Base-by-base conservation (phyloP, 208 protist species). In the Acanthamoeba healyi region DNA sequence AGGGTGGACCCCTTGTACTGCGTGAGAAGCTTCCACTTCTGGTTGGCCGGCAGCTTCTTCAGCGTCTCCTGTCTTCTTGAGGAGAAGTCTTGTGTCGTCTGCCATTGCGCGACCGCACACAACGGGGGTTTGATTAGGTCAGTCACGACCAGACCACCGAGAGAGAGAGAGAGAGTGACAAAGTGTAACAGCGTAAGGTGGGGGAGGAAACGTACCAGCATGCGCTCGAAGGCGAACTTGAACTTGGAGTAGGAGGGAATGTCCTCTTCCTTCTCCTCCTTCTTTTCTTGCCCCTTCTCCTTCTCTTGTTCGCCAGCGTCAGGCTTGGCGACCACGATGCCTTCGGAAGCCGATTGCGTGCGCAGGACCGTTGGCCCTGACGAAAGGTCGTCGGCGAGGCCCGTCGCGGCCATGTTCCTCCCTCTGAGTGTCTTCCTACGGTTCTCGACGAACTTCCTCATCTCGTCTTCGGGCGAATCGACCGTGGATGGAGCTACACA, bases 241-340 rank as follows among this genome's bases (percentile, higher is more conserved):
- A 90, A 90, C 84, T 90, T 90, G 84, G 84, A 90, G 58, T 90
- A 90, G 58, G 84, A 90, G 36, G 84, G 84, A 32, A 90, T 90
- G 58, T 90, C 84, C 84, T 90, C 84, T n/a, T 61, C 36, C 38
- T 61, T 49, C 56, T 89, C 40, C 12, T 89, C 81, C 22, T 89
- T 51, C 36, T 82, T 82, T 44, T 82, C 72, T 19, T 82, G 72
- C 32, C 36, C 44, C 44, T 51, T 46, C 40, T 34, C 34, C 72
- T 82, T 82, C 44, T 86, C 77, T 32, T 44, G 77, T n/a, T 81
- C 77, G 77, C 22, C 77, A 51, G 67, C 24, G 67, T 29, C 44
- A 40, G 32, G 77, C 29, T 67, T 67, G 58, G 24, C n/a, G n/a
- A 6, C 58, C 56, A 29, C 7, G n/a, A 67, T 14, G n/a, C 58